Conservation (phyloP, 345 rosid species). For the Eucalyptus urophylla region DNA sequence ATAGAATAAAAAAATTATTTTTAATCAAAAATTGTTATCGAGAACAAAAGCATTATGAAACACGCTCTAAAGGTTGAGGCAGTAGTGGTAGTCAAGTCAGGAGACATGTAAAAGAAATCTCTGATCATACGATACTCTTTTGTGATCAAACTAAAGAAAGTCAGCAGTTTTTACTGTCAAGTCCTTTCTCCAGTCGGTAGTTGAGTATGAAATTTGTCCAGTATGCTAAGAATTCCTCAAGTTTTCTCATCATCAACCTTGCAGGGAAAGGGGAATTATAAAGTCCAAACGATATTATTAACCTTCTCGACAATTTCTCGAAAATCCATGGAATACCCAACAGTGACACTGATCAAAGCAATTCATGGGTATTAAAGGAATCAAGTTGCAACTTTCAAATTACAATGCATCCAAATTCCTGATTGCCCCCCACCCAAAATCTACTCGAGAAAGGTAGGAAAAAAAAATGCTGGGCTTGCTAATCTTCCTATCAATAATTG, state of each 20-base stretch:
- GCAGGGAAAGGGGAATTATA: neutral
- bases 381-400: neutral
- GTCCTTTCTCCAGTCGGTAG: neutral
- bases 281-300: neutral
- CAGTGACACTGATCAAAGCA: neutral
- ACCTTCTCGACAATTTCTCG: neutral
- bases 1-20: too few relatives aligned
- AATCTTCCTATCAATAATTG: neutral
- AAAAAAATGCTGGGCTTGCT: neutral
- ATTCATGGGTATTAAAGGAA: neutral
- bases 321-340: neutral
- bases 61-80: rapidly evolving
- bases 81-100: neutral
- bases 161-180: neutral
- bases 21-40: rapidly evolving
- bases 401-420: neutral
- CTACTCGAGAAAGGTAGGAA: neutral
- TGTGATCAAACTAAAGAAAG: neutral
- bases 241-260: neutral
- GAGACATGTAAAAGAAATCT: neutral
- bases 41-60: rapidly evolving
- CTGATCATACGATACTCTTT: neutral
- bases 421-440: neutral
- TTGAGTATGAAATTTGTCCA: neutral
- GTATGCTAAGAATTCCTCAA: neutral